A percentile compares a stretch with the other conserved stretches of the same genome.
Evolutionary conservation across 2,329 filamentous ascomycete genomes (phyloP).

Genomic region (Monilinia polystroma): DNA sequence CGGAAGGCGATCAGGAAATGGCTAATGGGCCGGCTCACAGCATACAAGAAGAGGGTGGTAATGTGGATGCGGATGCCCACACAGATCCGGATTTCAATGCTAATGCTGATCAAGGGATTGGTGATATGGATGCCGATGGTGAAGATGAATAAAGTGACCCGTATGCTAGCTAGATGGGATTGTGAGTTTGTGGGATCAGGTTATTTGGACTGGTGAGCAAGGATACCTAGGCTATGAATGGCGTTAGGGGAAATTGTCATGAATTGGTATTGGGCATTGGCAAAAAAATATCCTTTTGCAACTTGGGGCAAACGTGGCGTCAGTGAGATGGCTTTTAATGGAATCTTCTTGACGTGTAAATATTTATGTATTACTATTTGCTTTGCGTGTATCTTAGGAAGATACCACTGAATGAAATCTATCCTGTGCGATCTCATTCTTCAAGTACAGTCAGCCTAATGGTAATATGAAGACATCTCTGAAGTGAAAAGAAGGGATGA

Average conservation of each 20-base stretch:
- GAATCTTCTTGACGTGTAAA: constrained; percentile 17
- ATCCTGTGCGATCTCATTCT: background rate
- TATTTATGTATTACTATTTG: constrained; percentile 19
- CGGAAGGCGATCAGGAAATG: constrained; percentile 40
- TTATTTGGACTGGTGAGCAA: constrained; percentile 7
- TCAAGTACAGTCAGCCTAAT: background rate
- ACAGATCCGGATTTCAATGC: constrained; percentile 1
- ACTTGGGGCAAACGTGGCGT: constrained; percentile 11
- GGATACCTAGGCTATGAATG: constrained; percentile 16
- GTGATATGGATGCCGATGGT: constrained; percentile 10
- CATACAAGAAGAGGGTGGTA: constrained; percentile 23
- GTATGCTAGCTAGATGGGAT: background rate
- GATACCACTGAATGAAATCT: constrained; percentile 11
- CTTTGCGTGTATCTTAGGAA: constrained; percentile 7
- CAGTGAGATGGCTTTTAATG: background rate
- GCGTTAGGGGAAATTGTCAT: constrained; percentile 17
- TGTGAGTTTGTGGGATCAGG: constrained; percentile 6
- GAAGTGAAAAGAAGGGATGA: no score
- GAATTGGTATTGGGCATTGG: constrained; percentile 12
- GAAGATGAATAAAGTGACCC: constrained; percentile 12
- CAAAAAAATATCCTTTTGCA: constrained; percentile 15
- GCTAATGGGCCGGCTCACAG: constrained; percentile 36
- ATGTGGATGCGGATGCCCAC: constrained; percentile 3
- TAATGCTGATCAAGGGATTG: background rate
- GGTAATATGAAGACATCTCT: no score